Base-by-base conservation (phyloP, 2,329 filamentous ascomycete species). In the Pestalotiopsis sp. region DNA sequence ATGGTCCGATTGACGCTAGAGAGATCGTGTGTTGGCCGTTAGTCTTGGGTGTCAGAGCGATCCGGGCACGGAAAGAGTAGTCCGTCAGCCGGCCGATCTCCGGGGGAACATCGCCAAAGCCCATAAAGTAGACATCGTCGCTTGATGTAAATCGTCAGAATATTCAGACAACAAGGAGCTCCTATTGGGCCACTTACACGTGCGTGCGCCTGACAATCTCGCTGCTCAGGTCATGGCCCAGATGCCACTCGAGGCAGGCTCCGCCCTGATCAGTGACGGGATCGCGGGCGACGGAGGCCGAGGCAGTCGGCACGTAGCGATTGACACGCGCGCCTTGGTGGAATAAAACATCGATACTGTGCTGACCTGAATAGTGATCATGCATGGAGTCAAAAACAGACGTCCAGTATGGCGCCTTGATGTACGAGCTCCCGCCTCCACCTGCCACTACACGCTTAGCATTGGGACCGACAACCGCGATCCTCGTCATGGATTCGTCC, bases 371-470 rank as follows among this genome's bases (percentile, higher is more conserved):
- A 1, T 58, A 58, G 56, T 58, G 25, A n/a, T 13, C 20, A 7
- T 23, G n/a, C 56, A 58, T 58, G 25, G 56, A 58, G 3, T 58
- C 56, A 13, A 58, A 11, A 14, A 58, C 56, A 6, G 56, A 58
- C 4, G 56, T 58, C 56, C 25, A 58, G 25, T 58, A 58, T 2
- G 56, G 56, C 9, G 56, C 56, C 25, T 58, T 58, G 25, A 58
- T 58, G 20, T 58, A 58, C 13, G 25, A 58, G 56, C 56, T 58
- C 13, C 56, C 56, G 56, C 90, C 90, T 68, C 90, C 90, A 56
- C 90, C 90, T 72, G 90, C 85, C 70, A 87, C 87, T 1, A 84
- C 84, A 1, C 85, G 82, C 57, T 84, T 88, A 7, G 56, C 56
- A 27, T 58, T 58, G 11, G 56, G 56, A 27, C 56, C 20, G 25